Evolutionary conservation across 2,329 filamentous ascomycete genomes (phyloP).

Genomic region (Alternaria consortialis): DNA sequence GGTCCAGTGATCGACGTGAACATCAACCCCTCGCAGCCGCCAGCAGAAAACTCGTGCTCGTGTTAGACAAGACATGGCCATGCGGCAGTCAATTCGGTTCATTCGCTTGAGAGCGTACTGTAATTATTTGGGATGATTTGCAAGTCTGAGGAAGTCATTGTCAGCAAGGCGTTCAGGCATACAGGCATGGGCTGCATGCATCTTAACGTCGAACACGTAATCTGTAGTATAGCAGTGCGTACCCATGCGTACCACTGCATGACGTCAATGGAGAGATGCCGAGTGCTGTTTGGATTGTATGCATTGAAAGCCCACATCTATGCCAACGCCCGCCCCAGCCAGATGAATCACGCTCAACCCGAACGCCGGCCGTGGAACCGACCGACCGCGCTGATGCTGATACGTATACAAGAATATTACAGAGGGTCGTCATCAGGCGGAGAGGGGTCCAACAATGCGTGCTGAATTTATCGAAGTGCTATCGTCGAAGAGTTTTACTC

Average conservation of each 20-base stretch:
- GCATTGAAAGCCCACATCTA: slow-evolving; percentile 34
- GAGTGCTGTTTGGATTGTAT: slow-evolving; percentile 23
- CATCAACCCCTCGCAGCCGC: slow-evolving; percentile 73
- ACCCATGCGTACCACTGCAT: slow-evolving; percentile 23
- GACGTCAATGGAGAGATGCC: slow-evolving; percentile 29
- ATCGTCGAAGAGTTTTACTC: slow-evolving; percentile 33
- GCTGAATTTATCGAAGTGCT: slow-evolving; percentile 21
- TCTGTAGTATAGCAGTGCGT: slow-evolving; percentile 48
- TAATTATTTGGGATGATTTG: slow-evolving; percentile 47
- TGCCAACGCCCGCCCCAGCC: slow-evolving; percentile 26
- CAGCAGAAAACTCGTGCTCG: slow-evolving; percentile 63
- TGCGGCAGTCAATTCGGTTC: slow-evolving; percentile 22
- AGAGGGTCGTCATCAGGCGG: slow-evolving; percentile 34
- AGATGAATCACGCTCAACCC: slow-evolving; percentile 31
- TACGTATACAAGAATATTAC: slow-evolving; percentile 51
- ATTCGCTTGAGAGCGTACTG: slow-evolving; percentile 42
- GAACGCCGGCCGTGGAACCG: slow-evolving; percentile 38
- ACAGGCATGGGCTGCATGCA: slow-evolving; percentile 36
- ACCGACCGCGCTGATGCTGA: slow-evolving; percentile 33
- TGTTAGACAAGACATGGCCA: slow-evolving; percentile 36
- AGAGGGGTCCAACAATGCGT: slow-evolving; percentile 26
- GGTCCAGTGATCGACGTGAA: slow-evolving; percentile 88
- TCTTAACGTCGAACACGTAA: slow-evolving; percentile 29
- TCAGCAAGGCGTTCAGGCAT: slow-evolving; percentile 53
- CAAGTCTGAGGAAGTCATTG: slow-evolving; percentile 40